These are phyloP conservation scores for Umbilicus rupestris DNA, from an alignment of 164 flowering plant species.

Conservation along the genomic window DNA sequence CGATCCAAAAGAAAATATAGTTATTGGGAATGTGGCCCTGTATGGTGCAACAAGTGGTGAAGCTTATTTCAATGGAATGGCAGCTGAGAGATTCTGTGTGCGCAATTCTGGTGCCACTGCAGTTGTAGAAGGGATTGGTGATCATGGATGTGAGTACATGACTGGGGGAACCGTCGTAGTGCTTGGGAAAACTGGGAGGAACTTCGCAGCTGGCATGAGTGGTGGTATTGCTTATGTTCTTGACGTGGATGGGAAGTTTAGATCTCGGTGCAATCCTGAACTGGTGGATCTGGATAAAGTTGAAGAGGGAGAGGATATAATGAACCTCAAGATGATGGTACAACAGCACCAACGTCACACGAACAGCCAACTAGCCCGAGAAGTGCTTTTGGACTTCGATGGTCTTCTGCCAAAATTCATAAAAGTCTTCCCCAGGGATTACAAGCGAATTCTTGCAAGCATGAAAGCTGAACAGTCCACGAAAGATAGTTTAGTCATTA, in stretches of 20 bases:
- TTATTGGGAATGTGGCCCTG: slow-evolving; percentile 96
- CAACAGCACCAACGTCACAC: slow-evolving; percentile 98
- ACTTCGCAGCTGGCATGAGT: slow-evolving; percentile 99
- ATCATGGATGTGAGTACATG: slow-evolving; percentile 99
- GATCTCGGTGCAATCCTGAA: slow-evolving; percentile 71
- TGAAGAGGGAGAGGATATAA: slow-evolving; percentile 82
- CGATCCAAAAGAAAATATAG: slow-evolving; percentile 95
- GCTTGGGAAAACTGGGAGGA: slow-evolving; percentile 93
- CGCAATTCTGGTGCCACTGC: slow-evolving; percentile 96
- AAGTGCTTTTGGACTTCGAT: slow-evolving; percentile 74
- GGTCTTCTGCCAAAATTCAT: slow-evolving; percentile 73
- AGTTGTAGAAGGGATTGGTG: slow-evolving; percentile 98
- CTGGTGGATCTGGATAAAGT: slow-evolving; percentile 96
- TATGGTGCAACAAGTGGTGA: slow-evolving; percentile 96
- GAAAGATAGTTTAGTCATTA: slow-evolving; percentile 2
- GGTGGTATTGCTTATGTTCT: slow-evolving; percentile 97
- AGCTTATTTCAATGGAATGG: slow-evolving; percentile 99
- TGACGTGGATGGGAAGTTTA: slow-evolving; percentile 63
- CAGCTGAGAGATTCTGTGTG: slow-evolving; percentile 98
- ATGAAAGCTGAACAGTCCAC: slow-evolving; percentile 37
- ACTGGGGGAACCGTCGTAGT: slow-evolving; percentile 97
- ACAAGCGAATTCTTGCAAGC: slow-evolving; percentile 68
- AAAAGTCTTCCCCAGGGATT: slow-evolving; percentile 93
- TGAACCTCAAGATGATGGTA: slow-evolving; percentile 80
- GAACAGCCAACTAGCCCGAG: slow-evolving; percentile 64